Evolutionary conservation across 176 grass and related monocot species (phyloP), one percentile per base, ranked within the genome.

Genomic region (Aegilops bicornis): DNA sequence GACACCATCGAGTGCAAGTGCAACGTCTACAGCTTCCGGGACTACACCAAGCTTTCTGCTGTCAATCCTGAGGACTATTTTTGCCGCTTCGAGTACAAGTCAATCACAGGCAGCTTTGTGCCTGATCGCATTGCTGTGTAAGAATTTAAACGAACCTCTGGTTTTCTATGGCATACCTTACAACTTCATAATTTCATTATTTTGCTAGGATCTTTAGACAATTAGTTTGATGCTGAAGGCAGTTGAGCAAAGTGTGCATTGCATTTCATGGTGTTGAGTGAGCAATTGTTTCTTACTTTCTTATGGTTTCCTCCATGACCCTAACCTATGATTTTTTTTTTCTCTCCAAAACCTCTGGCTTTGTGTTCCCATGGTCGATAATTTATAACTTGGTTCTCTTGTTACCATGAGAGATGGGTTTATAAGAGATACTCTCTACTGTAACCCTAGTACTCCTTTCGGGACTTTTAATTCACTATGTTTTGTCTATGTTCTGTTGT

Each of bases 1-100:
- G 96, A 98, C 69, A 95, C 96, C 39, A 98, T 98, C 19, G 96
- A 98, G 69, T 90, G 89, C 30, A 98, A 92, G 87, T 98, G 96
- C 35, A 89, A 89, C 63, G 92, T 97, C 12, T 92, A 97, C 80
- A 92, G 32, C 36, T 94, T 92, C 81, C 86, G 87, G 23, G 86
- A 81, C 30, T 97, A 97, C 66, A 97, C 92, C 43, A 94, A 94
- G 80, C 95, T 97, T 66, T 84, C 89, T 87, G 87, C 87, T 72
- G 92, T 97, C 20, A 89, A 87, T 32, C 69, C 82, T 16, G 95
- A 97, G 81, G 95, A 97, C 60, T 97, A 78, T 83, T 97, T 97
- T 73, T 97, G 92, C 48, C 89, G 95, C 50, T 97, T 97, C 76
- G 95, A 97, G 78, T 97, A 97, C 58, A 97, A 94, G 72, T 92